phyloP scores from a whole-genome alignment of 768 basidiomycete genomes.

The Paxillus rubicundulus region DNA sequence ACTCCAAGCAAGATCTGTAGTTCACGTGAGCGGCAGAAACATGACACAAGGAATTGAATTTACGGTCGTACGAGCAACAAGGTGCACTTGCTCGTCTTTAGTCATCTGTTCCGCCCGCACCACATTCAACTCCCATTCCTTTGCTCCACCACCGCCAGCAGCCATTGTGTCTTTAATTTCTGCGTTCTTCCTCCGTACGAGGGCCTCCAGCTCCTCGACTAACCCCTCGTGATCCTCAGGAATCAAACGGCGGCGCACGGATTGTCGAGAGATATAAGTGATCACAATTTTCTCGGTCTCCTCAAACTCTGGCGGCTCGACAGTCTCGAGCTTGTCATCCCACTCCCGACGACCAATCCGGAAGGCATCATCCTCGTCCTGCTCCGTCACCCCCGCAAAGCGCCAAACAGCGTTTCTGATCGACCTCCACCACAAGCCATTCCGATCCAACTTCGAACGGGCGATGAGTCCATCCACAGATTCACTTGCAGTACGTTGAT shows the following conservation, averaged over 20 bases:
- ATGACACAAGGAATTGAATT: conserved; percentile 20
- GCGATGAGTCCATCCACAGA: conserved; percentile 54
- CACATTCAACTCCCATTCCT: conserved; percentile 59
- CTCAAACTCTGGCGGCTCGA: conserved; percentile 24
- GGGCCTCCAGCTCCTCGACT: conserved; percentile 48
- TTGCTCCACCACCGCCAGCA: conserved; percentile 4
- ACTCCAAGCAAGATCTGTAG: conserved; percentile 65
- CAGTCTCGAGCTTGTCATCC: not conserved
- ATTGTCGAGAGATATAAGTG: conserved; percentile 72
- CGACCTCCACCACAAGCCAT: conserved; percentile 77
- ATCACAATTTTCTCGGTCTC: conserved; percentile 56
- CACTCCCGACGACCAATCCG: not conserved
- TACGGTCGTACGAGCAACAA: conserved; percentile 70
- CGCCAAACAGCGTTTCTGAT: conserved; percentile 61
- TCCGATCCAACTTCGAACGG: conserved; percentile 30
- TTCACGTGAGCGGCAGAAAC: conserved; percentile 1
- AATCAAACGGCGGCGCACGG: conserved; percentile 47
- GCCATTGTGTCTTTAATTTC: conserved; percentile 9
- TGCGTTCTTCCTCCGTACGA: conserved; percentile 41
- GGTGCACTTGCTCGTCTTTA: conserved; percentile 71
- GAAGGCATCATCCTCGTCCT: conserved; percentile 37
- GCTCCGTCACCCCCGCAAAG: conserved; percentile 53
- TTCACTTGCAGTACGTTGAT: conserved; percentile 71
- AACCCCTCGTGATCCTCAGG: conserved; percentile 54
- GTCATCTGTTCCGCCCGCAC: conserved; percentile 62